Base-by-base conservation (phyloP, 176 grass and related monocot species). In the Microstegium vimineum region DNA sequence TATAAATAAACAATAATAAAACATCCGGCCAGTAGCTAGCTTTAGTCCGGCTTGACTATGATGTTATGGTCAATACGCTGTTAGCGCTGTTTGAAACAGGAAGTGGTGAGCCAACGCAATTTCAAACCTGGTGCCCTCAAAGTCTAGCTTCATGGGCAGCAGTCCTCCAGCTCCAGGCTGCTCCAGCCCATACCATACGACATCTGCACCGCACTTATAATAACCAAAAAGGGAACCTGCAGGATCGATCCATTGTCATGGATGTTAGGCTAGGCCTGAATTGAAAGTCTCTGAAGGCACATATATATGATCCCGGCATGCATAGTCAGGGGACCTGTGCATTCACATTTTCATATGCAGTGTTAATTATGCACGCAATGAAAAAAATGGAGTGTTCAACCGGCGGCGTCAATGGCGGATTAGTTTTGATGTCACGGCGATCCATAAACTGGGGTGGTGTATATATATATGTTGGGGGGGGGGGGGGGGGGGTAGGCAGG, bases 31-130 rank as follows among this genome's bases (percentile, higher is more conserved):
- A 63, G 23, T 22, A 80, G 52, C 51, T 47, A 54, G 37, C 64
- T 85, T 85, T 62, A 51, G 63, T 82, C 41, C 34, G 28, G 45
- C 23, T 86, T 90, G 83, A 82, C 57, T 57, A 35, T 63, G 76
- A 38, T 43, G 41, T 83, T 8, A 8, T 43, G 37, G 85, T 87
- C 85, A 91, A 87, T 87, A 72, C 6, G 45, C 38, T 69, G 74
- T 91, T 91, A 81, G 79, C 38, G 79, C 38, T 69, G 74, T 91
- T 91, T 81, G 79, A 65, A 87, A 35, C 72, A 66, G 70, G 69
- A 90, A 90, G 15, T 45, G 77, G 35, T 18, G 42, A 60, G 49
- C 6, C 75, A 77, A 31, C 5, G 17, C 73, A 40, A 31, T 80
- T 65, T 84, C 16, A 80, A 84, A 75, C 33, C 26, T 35, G 72